Evolutionary conservation across 441 rosid genomes (phyloP).

Genomic region (Corymbia citriodora): DNA sequence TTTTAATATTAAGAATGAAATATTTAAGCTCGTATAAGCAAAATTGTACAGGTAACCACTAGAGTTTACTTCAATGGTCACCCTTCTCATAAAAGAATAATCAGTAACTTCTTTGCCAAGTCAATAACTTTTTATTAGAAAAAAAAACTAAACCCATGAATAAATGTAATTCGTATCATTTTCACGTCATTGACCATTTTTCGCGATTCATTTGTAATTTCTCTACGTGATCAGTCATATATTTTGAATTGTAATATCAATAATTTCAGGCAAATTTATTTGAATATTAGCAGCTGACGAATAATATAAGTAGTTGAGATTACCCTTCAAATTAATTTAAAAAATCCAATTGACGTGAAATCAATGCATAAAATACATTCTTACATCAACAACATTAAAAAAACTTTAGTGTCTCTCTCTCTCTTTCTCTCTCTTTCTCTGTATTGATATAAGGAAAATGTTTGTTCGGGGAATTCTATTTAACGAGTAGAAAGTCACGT

Average conservation of each 20-base stretch:
- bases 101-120: neutral
- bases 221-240: accelerated
- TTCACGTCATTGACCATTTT: accelerated
- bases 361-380: neutral
- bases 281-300: accelerated
- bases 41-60: neutral
- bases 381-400: neutral
- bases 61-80: too few species aligned
- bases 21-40: accelerated
- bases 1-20: neutral
- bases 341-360: neutral
- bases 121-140: neutral
- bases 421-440: neutral
- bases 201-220: neutral
- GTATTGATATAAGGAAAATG: neutral
- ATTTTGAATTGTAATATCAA: neutral
- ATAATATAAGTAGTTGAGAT: neutral
- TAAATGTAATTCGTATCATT: neutral
- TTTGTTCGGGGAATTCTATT: neutral
- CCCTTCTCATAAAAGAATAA: neutral
- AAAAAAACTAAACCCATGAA: neutral
- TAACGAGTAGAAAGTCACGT: neutral
- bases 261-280: neutral
- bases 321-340: neutral
- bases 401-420: too few species aligned